phyloP scores from a whole-genome alignment of 148 eudicot species.

The Vaccinium vitisidaea region DNA sequence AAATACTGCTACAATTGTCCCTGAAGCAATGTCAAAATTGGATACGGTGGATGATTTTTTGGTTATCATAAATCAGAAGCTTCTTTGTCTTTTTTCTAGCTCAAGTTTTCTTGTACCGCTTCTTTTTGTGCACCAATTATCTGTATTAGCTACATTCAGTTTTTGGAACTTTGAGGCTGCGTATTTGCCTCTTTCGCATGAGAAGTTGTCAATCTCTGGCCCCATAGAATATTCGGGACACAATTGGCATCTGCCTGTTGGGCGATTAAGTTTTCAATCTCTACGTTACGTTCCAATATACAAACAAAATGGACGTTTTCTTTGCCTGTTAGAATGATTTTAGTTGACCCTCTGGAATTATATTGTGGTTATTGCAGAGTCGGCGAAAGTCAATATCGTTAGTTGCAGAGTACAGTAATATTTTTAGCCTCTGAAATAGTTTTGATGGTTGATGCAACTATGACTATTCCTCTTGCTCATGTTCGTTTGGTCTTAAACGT shows the following conservation, averaged over 20 bases:
- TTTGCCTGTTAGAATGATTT: no score
- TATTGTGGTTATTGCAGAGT: no score
- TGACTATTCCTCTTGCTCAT: no score
- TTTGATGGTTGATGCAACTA: no score
- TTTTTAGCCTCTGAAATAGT: no score
- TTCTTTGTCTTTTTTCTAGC: neutral
- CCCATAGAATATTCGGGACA: neutral
- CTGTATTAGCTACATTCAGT: neutral
- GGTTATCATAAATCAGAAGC: slow-evolving; percentile 5
- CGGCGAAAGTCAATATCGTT: no score
- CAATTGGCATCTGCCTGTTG: neutral
- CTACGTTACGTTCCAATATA: no score
- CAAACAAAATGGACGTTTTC: no score
- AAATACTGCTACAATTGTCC: slow-evolving; percentile 4
- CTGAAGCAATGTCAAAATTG: neutral
- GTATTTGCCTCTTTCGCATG: neutral
- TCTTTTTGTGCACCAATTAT: neutral
- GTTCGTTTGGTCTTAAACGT: neutral
- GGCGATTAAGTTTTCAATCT: neutral
- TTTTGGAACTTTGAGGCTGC: neutral
- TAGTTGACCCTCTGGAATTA: no score
- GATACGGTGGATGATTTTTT: neutral
- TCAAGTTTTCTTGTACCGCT: neutral
- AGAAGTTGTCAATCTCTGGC: neutral
- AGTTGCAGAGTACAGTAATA: no score